Conservation (phyloP, 495 filamentous ascomycete genomes). For the Trichocladium uniseriatum region DNA sequence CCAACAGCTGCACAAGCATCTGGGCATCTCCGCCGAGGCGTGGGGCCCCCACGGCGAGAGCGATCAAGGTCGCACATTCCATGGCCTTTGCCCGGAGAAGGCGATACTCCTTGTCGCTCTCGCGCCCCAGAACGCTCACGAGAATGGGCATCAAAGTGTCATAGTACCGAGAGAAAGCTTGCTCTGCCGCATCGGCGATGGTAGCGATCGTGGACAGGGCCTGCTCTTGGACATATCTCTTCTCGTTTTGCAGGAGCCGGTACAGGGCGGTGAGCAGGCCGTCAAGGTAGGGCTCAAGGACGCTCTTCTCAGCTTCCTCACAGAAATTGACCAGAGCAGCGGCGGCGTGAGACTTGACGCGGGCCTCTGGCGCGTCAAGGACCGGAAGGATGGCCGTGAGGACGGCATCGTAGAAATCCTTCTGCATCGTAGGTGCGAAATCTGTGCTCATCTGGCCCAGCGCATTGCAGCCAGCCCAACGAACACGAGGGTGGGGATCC, state of each 20-base stretch:
- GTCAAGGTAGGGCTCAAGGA: conserved; percentile 90
- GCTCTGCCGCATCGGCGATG: conserved; percentile 94
- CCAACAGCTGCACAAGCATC: conserved; percentile 75
- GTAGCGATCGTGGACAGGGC: conserved; percentile 97
- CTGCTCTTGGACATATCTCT: conserved; percentile 96
- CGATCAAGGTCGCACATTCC: conserved; percentile 98
- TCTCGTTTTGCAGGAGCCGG: conserved; percentile 73
- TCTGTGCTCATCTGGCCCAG: conserved; percentile 99
- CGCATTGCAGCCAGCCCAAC: conserved; percentile 98
- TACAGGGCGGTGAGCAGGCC: conserved; percentile 74
- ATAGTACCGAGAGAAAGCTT: conserved; percentile 93
- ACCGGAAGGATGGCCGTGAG: conserved; percentile 89
- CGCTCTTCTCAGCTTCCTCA: conserved; percentile 90
- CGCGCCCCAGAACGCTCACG: conserved; percentile 76
- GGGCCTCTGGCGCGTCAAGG: conserved; percentile 76
- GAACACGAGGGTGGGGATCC: conserved; percentile 85
- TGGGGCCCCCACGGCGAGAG: conserved; percentile 87
- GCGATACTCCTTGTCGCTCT: conserved; percentile 86
- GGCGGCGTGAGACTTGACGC: conserved; percentile 94
- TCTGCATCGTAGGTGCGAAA: conserved; percentile 97
- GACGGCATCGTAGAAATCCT: conserved; percentile 80
- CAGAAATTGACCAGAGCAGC: conserved; percentile 98
- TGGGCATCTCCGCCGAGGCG: conserved; percentile 82
- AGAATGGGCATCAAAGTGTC: conserved; percentile 88
- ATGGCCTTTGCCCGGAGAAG: conserved; percentile 94